Evolutionary conservation across 352 stramenopile genomes (phyloP), one percentile per base, ranked within the genome.

Genomic region (Globisporangium cederbergense): DNA sequence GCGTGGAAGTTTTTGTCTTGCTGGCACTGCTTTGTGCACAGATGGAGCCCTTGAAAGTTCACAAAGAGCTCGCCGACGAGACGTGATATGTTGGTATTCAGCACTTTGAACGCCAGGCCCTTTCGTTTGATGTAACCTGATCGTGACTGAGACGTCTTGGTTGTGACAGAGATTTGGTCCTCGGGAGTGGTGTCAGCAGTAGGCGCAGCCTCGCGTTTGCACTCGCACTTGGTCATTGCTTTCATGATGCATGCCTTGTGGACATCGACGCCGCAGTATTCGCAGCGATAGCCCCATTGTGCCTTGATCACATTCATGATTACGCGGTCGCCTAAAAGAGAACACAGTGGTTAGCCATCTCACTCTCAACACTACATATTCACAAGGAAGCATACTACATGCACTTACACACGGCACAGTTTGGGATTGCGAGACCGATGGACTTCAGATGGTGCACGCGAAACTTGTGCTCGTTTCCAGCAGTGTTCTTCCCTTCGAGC

Each of bases 221-320:
- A 95, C 64, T 88, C 77, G 54, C 85, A 87, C 22, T 86, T 81
- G 22, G 79, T 83, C 66, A 89, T 91, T 52, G 86, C 87, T 55
- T 92, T 93, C 84, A 96, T 94, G 65, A 96, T 93, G 55, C 87
- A 96, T 3, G 64, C 70, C 67, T 96, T 96, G 64, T 96, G 87
- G 0, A 91, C 87, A 52, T 96, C 87, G 52, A 94, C 83, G 10
- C 72, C 74, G 64, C 87, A 96, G 0, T 82, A 69, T 57, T 96
- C 87, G 54, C 87, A 96, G 1, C 87, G 83, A 61, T 94, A 96
- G 4, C 87, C 87, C 83, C 83, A 93, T n/a, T 77, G 59, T 28
- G 72, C 79, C 52, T 92, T 93, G 28, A 93, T 65, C 25, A 87
- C 83, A 64, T 92, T 94, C 70, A 96, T 78, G 45, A 96, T 96